A percentile compares a stretch with the other conserved stretches of the same genome.
Evolutionary conservation across 1,284 basidiomycete species (phyloP).

Genomic region (Leccinum huronense): DNA sequence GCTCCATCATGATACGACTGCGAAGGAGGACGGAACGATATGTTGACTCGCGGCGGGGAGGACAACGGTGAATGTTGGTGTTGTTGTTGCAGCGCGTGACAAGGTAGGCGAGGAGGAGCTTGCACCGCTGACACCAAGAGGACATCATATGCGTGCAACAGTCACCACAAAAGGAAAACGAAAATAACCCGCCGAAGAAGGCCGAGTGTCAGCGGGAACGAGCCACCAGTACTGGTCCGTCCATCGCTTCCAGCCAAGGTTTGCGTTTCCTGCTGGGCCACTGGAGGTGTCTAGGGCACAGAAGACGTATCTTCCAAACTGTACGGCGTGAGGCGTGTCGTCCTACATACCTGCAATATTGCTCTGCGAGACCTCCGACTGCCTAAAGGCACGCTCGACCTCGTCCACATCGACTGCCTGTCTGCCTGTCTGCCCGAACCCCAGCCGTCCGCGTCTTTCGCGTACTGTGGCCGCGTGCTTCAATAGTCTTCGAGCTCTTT

Average conservation of each 20-base stretch:
- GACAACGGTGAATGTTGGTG: background rate
- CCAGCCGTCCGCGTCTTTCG: conserved; percentile 33
- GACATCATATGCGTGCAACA: conserved; percentile 6
- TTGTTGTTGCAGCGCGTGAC: background rate
- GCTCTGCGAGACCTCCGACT: conserved; percentile 17
- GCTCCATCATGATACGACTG: conserved; percentile 49
- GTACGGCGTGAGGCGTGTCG: conserved; percentile 65
- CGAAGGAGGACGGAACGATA: conserved; percentile 17
- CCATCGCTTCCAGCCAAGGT: background rate
- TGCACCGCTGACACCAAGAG: background rate
- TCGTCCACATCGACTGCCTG: conserved; percentile 6
- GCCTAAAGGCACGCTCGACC: conserved; percentile 16
- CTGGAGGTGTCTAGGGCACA: conserved; percentile 2
- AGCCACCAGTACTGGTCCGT: background rate
- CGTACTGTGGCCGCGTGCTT: conserved; percentile 59
- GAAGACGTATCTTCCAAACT: conserved; percentile 50
- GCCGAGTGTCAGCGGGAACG: conserved; percentile 10
- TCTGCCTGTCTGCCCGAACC: background rate
- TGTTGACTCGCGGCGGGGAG: conserved; percentile 17
- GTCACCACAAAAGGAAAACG: background rate
- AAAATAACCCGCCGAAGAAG: conserved; percentile 1
- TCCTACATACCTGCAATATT: conserved; percentile 27
- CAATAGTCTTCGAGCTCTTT: conserved; percentile 76
- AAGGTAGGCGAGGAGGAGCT: background rate
- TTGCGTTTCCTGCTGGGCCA: background rate